phyloP scores from a whole-genome alignment of 768 basidiomycete genomes.

The Panellus pusillus region DNA sequence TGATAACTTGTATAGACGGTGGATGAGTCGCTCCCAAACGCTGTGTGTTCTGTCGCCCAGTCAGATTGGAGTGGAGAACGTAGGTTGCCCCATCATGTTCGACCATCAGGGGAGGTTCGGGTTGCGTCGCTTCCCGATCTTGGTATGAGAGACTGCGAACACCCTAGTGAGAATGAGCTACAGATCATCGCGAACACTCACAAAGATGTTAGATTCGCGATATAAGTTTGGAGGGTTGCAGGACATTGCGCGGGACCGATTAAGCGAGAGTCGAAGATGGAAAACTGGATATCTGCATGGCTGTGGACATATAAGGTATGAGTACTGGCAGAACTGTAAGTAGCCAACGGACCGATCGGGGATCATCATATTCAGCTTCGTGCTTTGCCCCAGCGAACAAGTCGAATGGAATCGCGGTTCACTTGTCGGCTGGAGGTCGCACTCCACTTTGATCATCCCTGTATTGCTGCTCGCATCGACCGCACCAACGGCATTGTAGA shows the following conservation, averaged over 20 bases:
- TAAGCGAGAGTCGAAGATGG: slow-evolving; percentile 33
- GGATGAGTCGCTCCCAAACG: slow-evolving; percentile 9
- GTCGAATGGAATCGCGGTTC: slow-evolving; percentile 10
- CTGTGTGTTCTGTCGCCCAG: slow-evolving; percentile 46
- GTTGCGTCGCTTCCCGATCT: slow-evolving; percentile 33
- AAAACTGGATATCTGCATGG: slow-evolving; percentile 58
- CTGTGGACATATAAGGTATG: slow-evolving; percentile 30
- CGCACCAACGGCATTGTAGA: slow-evolving; percentile 39
- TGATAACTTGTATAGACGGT: slow-evolving; percentile 25
- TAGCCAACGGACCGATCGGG: slow-evolving; percentile 51
- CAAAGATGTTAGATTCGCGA: slow-evolving; percentile 40
- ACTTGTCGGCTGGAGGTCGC: slow-evolving; percentile 25
- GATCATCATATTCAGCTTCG: slow-evolving; percentile 50
- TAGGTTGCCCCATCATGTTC: slow-evolving; percentile 38
- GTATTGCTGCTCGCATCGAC: slow-evolving; percentile 8
- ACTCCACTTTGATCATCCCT: slow-evolving; percentile 39
- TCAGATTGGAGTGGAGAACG: slow-evolving; percentile 46
- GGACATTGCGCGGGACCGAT: slow-evolving; percentile 39
- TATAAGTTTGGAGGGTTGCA: slow-evolving; percentile 41
- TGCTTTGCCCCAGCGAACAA: slow-evolving; percentile 39
- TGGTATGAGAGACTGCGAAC: slow-evolving; percentile 34
- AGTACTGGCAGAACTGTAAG: neutral
- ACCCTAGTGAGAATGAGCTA: neutral
- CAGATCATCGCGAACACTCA: slow-evolving; percentile 30
- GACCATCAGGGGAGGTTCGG: slow-evolving; percentile 48